Evolutionary conservation across 768 basidiomycete species (phyloP).

Genomic region (Mycena latifolia): DNA sequence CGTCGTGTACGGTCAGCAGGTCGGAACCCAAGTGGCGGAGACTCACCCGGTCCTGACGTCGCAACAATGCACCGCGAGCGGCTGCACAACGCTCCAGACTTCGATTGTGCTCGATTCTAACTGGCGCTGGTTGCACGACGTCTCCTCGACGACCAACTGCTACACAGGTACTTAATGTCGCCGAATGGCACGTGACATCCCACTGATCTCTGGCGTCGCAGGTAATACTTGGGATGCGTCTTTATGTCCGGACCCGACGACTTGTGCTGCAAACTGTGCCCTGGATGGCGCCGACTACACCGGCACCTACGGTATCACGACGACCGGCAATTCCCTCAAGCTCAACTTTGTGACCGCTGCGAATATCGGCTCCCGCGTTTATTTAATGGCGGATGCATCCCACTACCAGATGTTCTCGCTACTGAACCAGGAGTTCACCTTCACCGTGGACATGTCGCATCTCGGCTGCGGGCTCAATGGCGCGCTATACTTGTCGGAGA

Average conservation of each 20-base stretch:
- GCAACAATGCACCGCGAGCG: slow-evolving; percentile 59
- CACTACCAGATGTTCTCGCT: slow-evolving; percentile 60
- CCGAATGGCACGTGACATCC: too few relatives aligned
- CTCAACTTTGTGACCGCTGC: slow-evolving; percentile 61
- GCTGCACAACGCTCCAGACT: slow-evolving; percentile 52
- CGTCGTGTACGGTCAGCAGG: slow-evolving; percentile 61
- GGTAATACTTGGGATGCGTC: slow-evolving; percentile 61
- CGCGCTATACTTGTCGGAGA: slow-evolving; percentile 68
- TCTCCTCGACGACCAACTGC: slow-evolving; percentile 51
- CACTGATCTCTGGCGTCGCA: too few relatives aligned
- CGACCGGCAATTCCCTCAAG: slow-evolving; percentile 58
- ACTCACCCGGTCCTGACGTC: slow-evolving; percentile 59
- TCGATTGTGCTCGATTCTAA: slow-evolving; percentile 65
- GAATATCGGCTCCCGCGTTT: slow-evolving; percentile 59
- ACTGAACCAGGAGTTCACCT: slow-evolving; percentile 70
- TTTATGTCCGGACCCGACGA: slow-evolving; percentile 61
- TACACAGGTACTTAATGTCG: slow-evolving; percentile 74
- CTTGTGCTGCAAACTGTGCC: slow-evolving; percentile 62
- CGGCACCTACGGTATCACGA: slow-evolving; percentile 65
- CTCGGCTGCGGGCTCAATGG: slow-evolving; percentile 72
- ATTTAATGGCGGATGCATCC: slow-evolving; percentile 62
- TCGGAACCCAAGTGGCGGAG: slow-evolving; percentile 62
- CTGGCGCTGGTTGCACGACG: slow-evolving; percentile 64
- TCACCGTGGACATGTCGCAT: slow-evolving; percentile 71
- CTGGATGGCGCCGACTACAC: slow-evolving; percentile 62